Evolutionary conservation across 1,284 basidiomycete genomes (phyloP).

Genomic region (Kwoniella shivajii): DNA sequence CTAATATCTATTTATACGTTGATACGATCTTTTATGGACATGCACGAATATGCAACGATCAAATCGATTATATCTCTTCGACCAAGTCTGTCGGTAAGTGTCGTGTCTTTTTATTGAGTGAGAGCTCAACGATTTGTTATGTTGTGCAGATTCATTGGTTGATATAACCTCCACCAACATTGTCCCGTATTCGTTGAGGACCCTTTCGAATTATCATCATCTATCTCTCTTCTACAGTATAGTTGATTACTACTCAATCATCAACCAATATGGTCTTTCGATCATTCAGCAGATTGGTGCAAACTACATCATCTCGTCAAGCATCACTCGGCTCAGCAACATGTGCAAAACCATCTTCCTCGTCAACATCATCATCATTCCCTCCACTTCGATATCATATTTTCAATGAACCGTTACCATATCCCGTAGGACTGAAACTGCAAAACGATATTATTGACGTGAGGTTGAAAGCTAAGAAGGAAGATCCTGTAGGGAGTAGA

Average conservation of each 20-base stretch:
- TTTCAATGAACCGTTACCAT: slow-evolving; percentile 72
- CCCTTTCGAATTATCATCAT: no score
- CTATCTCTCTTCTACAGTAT: no score
- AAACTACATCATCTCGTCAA: neutral
- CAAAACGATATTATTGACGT: slow-evolving; percentile 69
- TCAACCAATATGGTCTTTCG: neutral
- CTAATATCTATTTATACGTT: neutral
- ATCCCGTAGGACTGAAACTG: slow-evolving; percentile 67
- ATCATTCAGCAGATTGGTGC: neutral
- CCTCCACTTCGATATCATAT: slow-evolving; percentile 74
- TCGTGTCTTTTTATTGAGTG: no score
- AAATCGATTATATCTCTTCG: no score
- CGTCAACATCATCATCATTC: slow-evolving; percentile 12
- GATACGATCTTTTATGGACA: neutral
- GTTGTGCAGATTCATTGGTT: neutral
- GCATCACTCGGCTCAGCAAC: neutral
- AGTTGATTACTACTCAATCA: neutral
- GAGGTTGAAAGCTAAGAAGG: slow-evolving; percentile 56
- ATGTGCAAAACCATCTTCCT: neutral
- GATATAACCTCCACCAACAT: slow-evolving; percentile 1
- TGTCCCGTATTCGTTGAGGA: neutral
- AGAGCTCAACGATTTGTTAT: no score
- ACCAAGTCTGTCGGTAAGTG: no score
- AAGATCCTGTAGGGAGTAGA: slow-evolving; percentile 27
- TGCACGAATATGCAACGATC: neutral